Evolutionary conservation across 2,329 filamentous ascomycete species (phyloP).

Genomic region (Lachnellula suecica): DNA sequence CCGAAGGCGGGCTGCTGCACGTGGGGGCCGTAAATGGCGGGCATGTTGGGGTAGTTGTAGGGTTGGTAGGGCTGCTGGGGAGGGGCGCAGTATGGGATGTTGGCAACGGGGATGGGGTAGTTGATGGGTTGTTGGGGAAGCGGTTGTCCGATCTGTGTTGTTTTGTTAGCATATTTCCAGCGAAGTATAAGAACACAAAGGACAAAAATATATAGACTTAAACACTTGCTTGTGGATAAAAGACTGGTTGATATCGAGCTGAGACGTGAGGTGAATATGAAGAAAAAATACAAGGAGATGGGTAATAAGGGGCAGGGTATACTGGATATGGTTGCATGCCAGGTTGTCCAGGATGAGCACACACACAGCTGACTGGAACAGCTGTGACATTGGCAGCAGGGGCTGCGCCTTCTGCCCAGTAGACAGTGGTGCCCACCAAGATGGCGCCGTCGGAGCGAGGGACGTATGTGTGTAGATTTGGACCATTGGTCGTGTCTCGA

Average conservation of each 20-base stretch:
- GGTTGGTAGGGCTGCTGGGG: neutral
- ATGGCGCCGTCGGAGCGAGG: constrained; percentile 39
- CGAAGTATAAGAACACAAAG: neutral
- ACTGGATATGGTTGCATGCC: no score
- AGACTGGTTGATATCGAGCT: neutral
- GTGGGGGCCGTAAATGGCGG: constrained; percentile 5
- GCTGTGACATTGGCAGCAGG: constrained; percentile 1
- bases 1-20: constrained; percentile 18
- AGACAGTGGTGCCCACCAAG: constrained; percentile 21
- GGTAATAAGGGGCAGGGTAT: neutral
- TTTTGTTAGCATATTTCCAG: neutral
- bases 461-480: constrained; percentile 53
- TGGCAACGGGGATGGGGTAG: neutral
- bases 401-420: constrained; percentile 7
- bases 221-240: constrained; percentile 2
- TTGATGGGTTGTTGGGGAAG: neutral
- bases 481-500: constrained; percentile 56
- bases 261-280: neutral
- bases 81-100: neutral
- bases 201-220: neutral
- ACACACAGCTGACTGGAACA: constrained; percentile 5
- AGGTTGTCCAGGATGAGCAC: neutral
- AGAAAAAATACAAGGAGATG: neutral
- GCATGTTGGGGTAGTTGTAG: neutral
- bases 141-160: neutral